Evolutionary conservation across 2,329 filamentous ascomycete genomes (phyloP).

Genomic region (Alternaria metachromatica): DNA sequence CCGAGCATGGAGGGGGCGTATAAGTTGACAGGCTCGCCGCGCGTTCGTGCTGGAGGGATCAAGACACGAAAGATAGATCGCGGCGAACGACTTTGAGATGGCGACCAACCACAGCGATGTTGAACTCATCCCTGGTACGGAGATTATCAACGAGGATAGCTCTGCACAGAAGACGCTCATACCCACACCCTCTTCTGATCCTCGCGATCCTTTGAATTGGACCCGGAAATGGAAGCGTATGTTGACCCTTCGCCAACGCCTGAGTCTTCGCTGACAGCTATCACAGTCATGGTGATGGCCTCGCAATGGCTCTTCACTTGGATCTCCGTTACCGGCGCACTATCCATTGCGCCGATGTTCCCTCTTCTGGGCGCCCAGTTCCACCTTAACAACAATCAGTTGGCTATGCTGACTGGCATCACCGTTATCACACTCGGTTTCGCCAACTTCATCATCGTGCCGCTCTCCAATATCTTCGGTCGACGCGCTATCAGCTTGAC

Average conservation of each 20-base stretch:
- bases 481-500: slow-evolving; percentile 50
- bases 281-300: slow-evolving; percentile 43
- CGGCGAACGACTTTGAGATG: slow-evolving; percentile 16
- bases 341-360: slow-evolving; percentile 55
- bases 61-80: not conserved
- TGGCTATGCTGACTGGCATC: slow-evolving; percentile 52
- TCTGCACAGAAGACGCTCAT: slow-evolving; percentile 33
- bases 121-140: slow-evolving; percentile 40
- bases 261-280: not conserved
- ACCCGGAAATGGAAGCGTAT: slow-evolving; percentile 43
- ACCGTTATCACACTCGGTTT: slow-evolving; percentile 55
- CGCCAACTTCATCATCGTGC: slow-evolving; percentile 55
- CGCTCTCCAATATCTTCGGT: slow-evolving; percentile 54
- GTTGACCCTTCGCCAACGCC: not conserved
- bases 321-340: slow-evolving; percentile 52
- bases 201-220: slow-evolving; percentile 49
- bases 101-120: slow-evolving; percentile 10
- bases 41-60: not conserved
- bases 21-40: not conserved
- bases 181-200: slow-evolving; percentile 41
- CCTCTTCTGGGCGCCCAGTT: slow-evolving; percentile 52
- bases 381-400: slow-evolving; percentile 50
- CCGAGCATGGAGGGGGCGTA: not conserved
- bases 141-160: slow-evolving; percentile 33
- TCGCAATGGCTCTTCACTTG: slow-evolving; percentile 52